Evolutionary conservation across 1,139 yeast species (phyloP), one percentile per base, ranked within the genome.

Genomic region (Pichia sp.): DNA sequence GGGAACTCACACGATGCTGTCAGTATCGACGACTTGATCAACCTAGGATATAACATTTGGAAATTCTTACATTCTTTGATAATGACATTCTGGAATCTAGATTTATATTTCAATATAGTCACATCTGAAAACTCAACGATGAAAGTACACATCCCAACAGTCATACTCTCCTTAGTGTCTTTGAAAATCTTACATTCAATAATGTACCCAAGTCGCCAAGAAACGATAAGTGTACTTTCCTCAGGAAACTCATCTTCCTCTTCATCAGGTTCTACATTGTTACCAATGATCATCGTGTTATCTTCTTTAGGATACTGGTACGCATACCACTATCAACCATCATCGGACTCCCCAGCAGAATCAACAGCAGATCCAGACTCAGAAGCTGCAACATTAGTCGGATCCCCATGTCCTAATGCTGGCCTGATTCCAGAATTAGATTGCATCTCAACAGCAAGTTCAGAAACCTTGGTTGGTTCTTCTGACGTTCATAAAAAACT

Each of bases 131-230:
- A 54, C 18, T 47, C 52, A 12, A 50, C 53, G 2, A 40, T 55
- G 7, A 54, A 56, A 40, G 11, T 62, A 5, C 67, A 62, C 47
- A 48, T 61, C n/a, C 67, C 67, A 12, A 45, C 60, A 3, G 18
- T 56, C 10, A 20, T 53, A 1, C 17, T 53, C 8, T 44, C 42
- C 1, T 11, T 57, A 2, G 15, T 53, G 6, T n/a, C 20, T 6
- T 4, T 50, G 0, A 50, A 46, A 35, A 4, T 52, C 2, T 8
- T 45, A 7, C 34, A 31, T 15, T 42, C 45, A 10, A 20, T 40
- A 18, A 9, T 31, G 12, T 40, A 35, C 12, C 41, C 50, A 5
- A 27, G 31, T 7, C 15, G 18, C 7, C 31, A 24, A 8, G 40
- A 42, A 21, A 34, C 42, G 6, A 40, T 22, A 30, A 22, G 40